Percentiles rank a stretch among this genome's conserved stretches.
Conservation (phyloP, 768 basidiomycete species). For the Steccherinum ochraceum region DNA sequence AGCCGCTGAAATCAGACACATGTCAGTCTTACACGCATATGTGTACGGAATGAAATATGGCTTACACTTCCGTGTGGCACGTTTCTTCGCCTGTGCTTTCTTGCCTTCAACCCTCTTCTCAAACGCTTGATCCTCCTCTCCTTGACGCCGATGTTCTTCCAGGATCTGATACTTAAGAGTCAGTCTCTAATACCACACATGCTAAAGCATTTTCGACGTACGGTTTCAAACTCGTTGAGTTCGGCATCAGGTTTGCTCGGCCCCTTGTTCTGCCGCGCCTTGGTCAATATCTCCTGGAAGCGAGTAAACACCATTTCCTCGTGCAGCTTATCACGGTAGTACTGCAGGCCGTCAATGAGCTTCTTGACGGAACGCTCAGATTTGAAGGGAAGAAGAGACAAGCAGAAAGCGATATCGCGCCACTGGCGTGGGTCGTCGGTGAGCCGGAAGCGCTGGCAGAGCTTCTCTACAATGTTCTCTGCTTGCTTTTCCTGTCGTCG, state of each 20-base stretch:
- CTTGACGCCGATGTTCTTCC: constrained; percentile 75
- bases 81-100: constrained; percentile 73
- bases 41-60: no score
- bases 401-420: constrained; percentile 95
- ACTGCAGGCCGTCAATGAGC: constrained; percentile 85
- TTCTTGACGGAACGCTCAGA: constrained; percentile 96
- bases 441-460: constrained; percentile 91
- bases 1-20: no score
- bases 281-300: constrained; percentile 88
- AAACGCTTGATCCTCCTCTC: constrained; percentile 86
- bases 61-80: constrained; percentile 46
- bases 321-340: constrained; percentile 95
- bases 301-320: constrained; percentile 73
- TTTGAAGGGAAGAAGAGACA: constrained; percentile 93
- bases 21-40: no score
- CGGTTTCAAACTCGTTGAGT: constrained; percentile 90
- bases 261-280: constrained; percentile 89
- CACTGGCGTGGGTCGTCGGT: constrained; percentile 90
- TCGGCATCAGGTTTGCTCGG: constrained; percentile 91
- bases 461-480: constrained; percentile 93
- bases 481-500: constrained; percentile 89
- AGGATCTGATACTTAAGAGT: constrained; percentile 53
- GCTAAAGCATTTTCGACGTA: constrained; percentile 22
- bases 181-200: background rate
- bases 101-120: constrained; percentile 83